Evolutionary conservation across 2,329 filamentous ascomycete genomes (phyloP).

Genomic region (Xylariaceae sp.): DNA sequence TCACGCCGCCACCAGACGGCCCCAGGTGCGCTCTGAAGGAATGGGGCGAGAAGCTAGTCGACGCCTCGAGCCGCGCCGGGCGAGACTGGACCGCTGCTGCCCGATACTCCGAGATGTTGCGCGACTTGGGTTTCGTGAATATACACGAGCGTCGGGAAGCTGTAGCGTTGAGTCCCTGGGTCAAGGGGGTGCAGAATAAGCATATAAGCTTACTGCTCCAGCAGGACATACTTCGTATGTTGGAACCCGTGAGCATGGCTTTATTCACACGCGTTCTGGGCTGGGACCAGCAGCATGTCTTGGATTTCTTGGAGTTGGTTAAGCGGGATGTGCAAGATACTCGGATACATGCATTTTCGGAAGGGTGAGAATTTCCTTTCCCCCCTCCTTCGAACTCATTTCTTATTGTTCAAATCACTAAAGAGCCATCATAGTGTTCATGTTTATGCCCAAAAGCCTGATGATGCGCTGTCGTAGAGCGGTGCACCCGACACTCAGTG

Average conservation of each 20-base stretch:
- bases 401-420: neutral
- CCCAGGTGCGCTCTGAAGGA: constrained; percentile 22
- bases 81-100: constrained; percentile 20
- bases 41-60: constrained; percentile 21
- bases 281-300: constrained; percentile 16
- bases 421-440: constrained; percentile 11
- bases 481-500: too few relatives aligned
- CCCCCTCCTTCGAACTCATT: neutral
- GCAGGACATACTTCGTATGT: constrained; percentile 20
- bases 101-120: constrained; percentile 19
- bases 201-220: constrained; percentile 21
- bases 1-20: constrained; percentile 18
- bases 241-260: constrained; percentile 25
- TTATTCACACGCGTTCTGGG: constrained; percentile 25
- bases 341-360: constrained; percentile 23
- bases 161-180: constrained; percentile 23
- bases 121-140: constrained; percentile 20
- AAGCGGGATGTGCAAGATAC: constrained; percentile 21
- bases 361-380: constrained; percentile 17
- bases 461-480: neutral
- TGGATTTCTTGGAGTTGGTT: constrained; percentile 19
- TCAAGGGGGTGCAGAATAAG: constrained; percentile 20
- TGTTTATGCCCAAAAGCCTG: constrained; percentile 17
- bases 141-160: constrained; percentile 19
- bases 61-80: constrained; percentile 19